Evolutionary conservation across 2,329 filamentous ascomycete genomes (phyloP), one percentile per base, ranked within the genome.

Genomic region (Macrophomina phaseolina): DNA sequence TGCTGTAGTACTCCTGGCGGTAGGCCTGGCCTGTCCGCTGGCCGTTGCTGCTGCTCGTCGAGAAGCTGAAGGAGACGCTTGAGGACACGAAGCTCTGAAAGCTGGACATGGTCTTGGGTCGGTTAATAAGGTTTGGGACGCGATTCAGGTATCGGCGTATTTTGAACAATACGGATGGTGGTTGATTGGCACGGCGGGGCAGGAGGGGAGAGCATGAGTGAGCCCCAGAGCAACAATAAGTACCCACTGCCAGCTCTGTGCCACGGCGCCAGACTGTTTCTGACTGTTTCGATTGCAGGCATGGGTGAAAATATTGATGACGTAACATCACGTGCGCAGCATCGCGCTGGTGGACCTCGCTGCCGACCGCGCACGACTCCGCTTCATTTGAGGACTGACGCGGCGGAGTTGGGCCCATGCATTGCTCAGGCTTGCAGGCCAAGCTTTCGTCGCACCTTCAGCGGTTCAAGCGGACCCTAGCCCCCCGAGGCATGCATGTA

Each of bases 21-120:
- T 66, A 67, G 56, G 69, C 68, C 36, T 70, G 63, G 67, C 75
- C 73, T 11, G 70, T 73, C 9, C 64, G 69, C 49, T 72, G 53
- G 68, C 49, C 63, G 67, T 68, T 70, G 67, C 48, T 68, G 66
- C 56, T 70, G 66, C 55, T 68, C 64, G 53, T 71, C 40, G 71
- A 71, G 46, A 65, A 69, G 62, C 65, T 70, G 70, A 46, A 65
- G n/a, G 62, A 65, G 40, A 38, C 42, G 28, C 48, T 45, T 8
- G 62, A 40, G 28, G 51, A 65, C 49, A 32, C 32, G 23, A 38
- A 36, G 62, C 42, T 65, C 51, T 28, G 30, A 49, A 40, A 42
- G 53, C 40, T 46, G 7, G 40, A 46, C 62, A 65, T 65, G 49
- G n/a, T 64, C 23, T 23, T 49, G 46, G 16, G 46, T 32, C 49